Base-by-base conservation (phyloP, 2,329 filamentous ascomycete genomes). In the Gnomoniopsis smithogilvyi region DNA sequence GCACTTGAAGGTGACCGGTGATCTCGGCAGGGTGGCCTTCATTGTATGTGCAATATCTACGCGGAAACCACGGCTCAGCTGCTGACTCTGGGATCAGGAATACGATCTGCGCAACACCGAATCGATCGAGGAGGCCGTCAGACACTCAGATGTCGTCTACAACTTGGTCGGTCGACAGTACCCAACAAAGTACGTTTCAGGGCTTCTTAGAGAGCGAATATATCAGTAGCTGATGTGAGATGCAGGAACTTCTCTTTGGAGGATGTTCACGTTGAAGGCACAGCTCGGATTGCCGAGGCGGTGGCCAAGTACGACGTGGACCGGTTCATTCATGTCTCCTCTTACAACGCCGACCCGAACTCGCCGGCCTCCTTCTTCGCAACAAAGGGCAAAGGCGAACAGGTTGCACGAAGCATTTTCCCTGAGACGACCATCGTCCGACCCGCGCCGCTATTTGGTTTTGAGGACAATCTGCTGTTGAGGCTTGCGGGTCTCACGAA, bases 281-380 rank as follows among this genome's bases (percentile, higher is more conserved):
- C 90, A 19, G 90, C 96, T 78, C 89, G 95, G 66, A 99, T 99
- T 68, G 91, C 86, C 53, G 92, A 96, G 72, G 92, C 95, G 55
- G 92, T 92, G 55, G 95, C 94, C 69, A 99, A 99, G 78, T 99
- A 99, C 77, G 94, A 99, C 69, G 87, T 97, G 66, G 95, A 99
- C 77, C 88, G 95, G 65, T 99, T 91, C 76, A 92, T 99, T 65
- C 95, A 99, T 68, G 88, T 99, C 67, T 99, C 95, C 11, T 96
- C 93, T 34, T 93, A 96, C 82, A 98, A 94, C 70, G 94, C 92
- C 59, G 80, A 89, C 73, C 82, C 85, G 47, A 81, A 90, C 66
- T 98, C 94, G 19, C 75, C 87, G 2, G 94, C 92, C 12, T 91
- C 95, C 70, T 99, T 94, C 83, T 97, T 90, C 76, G 82, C 89